Conservation (phyloP, 495 filamentous ascomycete species). For the Xylaria sp. region DNA sequence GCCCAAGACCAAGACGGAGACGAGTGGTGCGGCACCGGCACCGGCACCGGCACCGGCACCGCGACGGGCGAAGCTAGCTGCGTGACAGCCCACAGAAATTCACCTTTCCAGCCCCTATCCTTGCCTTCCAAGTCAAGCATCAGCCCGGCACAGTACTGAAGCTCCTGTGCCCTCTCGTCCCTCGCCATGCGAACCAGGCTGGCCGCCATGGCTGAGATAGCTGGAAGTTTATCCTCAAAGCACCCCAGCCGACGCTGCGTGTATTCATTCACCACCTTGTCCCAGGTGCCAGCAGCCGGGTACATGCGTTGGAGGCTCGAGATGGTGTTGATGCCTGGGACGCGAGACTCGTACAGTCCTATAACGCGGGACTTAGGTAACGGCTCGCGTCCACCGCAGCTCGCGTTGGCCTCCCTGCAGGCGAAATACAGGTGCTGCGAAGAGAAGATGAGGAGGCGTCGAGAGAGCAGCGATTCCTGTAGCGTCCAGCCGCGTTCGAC, state of each 20-base stretch:
- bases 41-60: no score
- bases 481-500: constrained; percentile 37
- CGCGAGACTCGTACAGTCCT: constrained; percentile 24
- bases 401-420: constrained; percentile 30
- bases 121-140: constrained; percentile 25
- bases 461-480: constrained; percentile 35
- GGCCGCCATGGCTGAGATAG: constrained; percentile 32
- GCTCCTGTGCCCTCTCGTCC: constrained; percentile 25
- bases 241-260: constrained; percentile 25
- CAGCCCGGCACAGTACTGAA: constrained; percentile 32
- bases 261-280: constrained; percentile 25
- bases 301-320: constrained; percentile 27
- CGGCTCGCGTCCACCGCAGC: constrained; percentile 28
- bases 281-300: constrained; percentile 22
- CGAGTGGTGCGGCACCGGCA: not conserved
- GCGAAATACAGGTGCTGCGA: constrained; percentile 29
- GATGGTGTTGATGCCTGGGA: constrained; percentile 24
- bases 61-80: not conserved
- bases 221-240: constrained; percentile 32
- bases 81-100: constrained; percentile 29
- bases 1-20: constrained; percentile 22
- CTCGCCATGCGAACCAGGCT: constrained; percentile 25
- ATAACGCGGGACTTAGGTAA: constrained; percentile 25
- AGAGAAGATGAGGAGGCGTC: constrained; percentile 36
- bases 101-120: constrained; percentile 25